phyloP scores from a whole-genome alignment of 768 basidiomycete species.

The Termitomyces sp. region DNA sequence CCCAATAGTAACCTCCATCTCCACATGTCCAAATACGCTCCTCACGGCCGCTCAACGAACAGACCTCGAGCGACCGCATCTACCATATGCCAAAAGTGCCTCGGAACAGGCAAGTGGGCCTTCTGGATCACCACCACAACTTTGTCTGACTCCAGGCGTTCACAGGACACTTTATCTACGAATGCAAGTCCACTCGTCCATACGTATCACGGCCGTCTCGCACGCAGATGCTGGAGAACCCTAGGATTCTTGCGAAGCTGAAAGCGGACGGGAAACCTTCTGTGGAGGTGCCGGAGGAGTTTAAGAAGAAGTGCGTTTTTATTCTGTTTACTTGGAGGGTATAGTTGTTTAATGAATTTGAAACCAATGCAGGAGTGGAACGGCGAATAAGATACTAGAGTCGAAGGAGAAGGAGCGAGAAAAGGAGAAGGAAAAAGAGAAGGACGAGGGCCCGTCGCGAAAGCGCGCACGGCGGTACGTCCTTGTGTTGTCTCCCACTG shows the following conservation, averaged over 20 bases:
- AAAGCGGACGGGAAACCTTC: slow-evolving; percentile 72
- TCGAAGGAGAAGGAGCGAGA: slow-evolving; percentile 77
- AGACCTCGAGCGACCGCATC: slow-evolving; percentile 61
- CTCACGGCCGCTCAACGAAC: slow-evolving; percentile 62
- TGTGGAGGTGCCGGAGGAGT: slow-evolving; percentile 88
- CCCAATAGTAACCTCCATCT: neutral
- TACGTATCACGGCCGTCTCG: slow-evolving; percentile 90
- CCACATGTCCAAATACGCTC: slow-evolving; percentile 78
- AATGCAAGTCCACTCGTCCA: slow-evolving; percentile 80
- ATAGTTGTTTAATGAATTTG: neutral
- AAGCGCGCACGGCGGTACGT: slow-evolving; percentile 38
- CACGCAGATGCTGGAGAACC: slow-evolving; percentile 83
- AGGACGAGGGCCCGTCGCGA: slow-evolving; percentile 37
- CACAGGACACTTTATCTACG: slow-evolving; percentile 85
- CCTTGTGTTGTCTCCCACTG: neutral
- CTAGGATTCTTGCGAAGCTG: slow-evolving; percentile 61
- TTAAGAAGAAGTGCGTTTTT: slow-evolving; percentile 68
- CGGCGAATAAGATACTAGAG: slow-evolving; percentile 83
- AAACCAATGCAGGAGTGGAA: slow-evolving; percentile 54
- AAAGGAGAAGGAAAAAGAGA: slow-evolving; percentile 36
- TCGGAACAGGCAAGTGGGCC: slow-evolving; percentile 52
- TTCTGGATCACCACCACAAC: neutral
- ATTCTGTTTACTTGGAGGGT: neutral
- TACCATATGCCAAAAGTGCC: slow-evolving; percentile 83
- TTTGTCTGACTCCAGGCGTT: neutral